These are phyloP conservation scores for Acanthamoeba lugdunensis DNA, from an alignment of 208 protist species.

Conservation along the genomic window DNA sequence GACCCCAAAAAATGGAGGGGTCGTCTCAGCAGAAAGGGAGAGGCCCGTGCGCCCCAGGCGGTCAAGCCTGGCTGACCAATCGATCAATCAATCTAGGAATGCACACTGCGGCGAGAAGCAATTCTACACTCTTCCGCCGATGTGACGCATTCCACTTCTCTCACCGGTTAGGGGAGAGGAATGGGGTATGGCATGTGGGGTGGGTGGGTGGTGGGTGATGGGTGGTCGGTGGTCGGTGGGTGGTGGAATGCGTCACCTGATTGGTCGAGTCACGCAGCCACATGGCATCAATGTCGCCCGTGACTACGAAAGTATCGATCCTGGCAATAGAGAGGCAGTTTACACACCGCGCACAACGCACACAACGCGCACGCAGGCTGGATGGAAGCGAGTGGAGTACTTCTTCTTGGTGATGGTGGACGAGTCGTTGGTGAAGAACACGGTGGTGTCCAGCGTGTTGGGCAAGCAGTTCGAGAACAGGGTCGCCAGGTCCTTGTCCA, in stretches of 20 bases:
- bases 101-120: conserved; percentile 39
- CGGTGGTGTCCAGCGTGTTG: conserved; percentile 83
- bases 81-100: conserved; percentile 17
- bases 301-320: conserved; percentile 79
- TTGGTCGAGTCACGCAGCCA: conserved; percentile 82
- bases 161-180: too few relatives aligned
- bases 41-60: too few relatives aligned
- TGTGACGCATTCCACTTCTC: conserved; percentile 61
- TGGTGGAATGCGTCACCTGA: conserved; percentile 69
- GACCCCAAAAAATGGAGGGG: too few relatives aligned
- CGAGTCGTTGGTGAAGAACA: conserved; percentile 30
- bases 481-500: conserved; percentile 69
- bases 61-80: too few relatives aligned
- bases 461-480: conserved; percentile 81
- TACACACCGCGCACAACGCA: background rate
- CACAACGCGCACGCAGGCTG: background rate
- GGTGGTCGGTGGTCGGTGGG: too few relatives aligned
- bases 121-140: conserved; percentile 15
- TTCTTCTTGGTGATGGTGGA: conserved; percentile 22
- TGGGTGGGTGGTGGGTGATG: too few relatives aligned
- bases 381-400: background rate
- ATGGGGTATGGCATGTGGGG: too few relatives aligned
- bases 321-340: background rate
- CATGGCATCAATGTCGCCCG: conserved; percentile 83
- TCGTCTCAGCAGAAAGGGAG: too few relatives aligned